A percentile compares a stretch with the other conserved stretches of the same genome.
These are phyloP conservation scores for Harrya chromipes DNA, from an alignment of 768 basidiomycete species.

Conservation along the genomic window DNA sequence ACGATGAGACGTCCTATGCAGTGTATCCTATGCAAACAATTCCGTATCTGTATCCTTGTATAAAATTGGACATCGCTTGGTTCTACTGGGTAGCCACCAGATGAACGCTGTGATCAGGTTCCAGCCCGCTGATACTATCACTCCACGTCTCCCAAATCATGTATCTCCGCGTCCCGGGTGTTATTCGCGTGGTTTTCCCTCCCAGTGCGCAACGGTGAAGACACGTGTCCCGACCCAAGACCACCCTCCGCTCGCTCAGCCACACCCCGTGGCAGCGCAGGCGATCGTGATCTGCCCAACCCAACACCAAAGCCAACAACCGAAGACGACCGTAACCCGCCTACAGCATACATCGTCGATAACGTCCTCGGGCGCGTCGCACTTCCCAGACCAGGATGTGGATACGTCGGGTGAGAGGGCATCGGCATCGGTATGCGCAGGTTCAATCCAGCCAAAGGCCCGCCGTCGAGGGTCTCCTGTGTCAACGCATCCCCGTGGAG, in stretches of 20 bases:
- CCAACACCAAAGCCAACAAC: slow-evolving; percentile 28
- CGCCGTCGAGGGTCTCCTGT: slow-evolving; percentile 7
- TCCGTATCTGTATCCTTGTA: too few relatives aligned
- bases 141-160: slow-evolving; percentile 25
- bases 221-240: neutral
- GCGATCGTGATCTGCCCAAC: slow-evolving; percentile 14
- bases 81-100: too few relatives aligned
- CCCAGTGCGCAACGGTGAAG: slow-evolving; percentile 1
- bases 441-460: slow-evolving; percentile 43
- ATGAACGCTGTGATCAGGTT: too few relatives aligned
- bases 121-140: neutral
- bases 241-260: neutral
- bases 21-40: too few relatives aligned
- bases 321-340: slow-evolving; percentile 45
- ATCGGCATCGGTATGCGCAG: slow-evolving; percentile 61
- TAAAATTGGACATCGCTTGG: too few relatives aligned
- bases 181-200: neutral
- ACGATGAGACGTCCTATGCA: too few relatives aligned
- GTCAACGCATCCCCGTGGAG: slow-evolving; percentile 1
- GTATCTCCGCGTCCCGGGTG: neutral
- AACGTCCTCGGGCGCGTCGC: slow-evolving; percentile 42
- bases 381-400: slow-evolving; percentile 18
- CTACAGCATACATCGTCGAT: slow-evolving; percentile 64
- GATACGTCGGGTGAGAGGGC: slow-evolving; percentile 6
- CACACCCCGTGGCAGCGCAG: slow-evolving; percentile 3